Conservation (phyloP, 768 basidiomycete species). For the Lentinula raphanica region DNA sequence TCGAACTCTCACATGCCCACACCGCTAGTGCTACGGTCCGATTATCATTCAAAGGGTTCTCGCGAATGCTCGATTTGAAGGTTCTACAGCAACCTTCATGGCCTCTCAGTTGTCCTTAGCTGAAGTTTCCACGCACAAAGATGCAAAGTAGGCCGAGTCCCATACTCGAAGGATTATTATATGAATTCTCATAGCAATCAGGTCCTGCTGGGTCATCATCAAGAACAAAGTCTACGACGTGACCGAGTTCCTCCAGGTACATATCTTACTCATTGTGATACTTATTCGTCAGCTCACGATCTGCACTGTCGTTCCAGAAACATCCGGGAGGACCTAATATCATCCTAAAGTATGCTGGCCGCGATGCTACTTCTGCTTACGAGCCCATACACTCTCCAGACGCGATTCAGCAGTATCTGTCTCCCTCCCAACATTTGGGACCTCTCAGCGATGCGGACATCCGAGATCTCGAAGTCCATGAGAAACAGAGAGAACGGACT, state of each 20-base stretch:
- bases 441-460: conserved; percentile 46
- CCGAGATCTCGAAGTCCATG: conserved; percentile 28
- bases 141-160: too few species aligned
- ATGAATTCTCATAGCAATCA: too few species aligned
- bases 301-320: conserved; percentile 33
- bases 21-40: too few species aligned
- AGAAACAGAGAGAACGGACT: conserved; percentile 44
- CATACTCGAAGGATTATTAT: too few species aligned
- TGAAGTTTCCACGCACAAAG: conserved; percentile 58
- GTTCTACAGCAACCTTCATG: not conserved
- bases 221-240: conserved; percentile 78
- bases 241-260: conserved; percentile 63
- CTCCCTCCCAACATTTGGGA: conserved; percentile 70
- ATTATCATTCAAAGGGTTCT: too few species aligned
- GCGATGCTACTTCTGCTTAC: conserved; percentile 74
- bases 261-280: too few species aligned
- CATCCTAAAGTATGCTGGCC: conserved; percentile 80
- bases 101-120: conserved; percentile 26
- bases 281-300: not conserved
- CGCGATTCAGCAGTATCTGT: conserved; percentile 67
- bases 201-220: conserved; percentile 84
- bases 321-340: conserved; percentile 81
- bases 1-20: too few species aligned
- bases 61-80: too few species aligned
- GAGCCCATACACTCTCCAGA: conserved; percentile 84